phyloP scores from a whole-genome alignment of 164 flowering plant species.

The Sedum album region DNA sequence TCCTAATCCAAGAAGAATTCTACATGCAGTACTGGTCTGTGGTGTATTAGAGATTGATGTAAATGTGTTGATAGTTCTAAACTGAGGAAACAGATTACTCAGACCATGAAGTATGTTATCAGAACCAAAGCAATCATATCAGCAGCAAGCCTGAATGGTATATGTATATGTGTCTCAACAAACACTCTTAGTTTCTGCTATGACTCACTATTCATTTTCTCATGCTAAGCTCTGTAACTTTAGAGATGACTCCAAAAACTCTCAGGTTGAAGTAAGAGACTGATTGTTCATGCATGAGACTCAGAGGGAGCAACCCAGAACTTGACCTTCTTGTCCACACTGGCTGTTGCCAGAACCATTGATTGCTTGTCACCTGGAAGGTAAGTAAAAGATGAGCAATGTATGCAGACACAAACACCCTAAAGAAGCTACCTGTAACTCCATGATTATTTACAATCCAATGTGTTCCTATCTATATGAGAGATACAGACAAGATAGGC shows the following conservation, averaged over 20 bases:
- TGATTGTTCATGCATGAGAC: constrained; percentile 15
- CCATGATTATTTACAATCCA: too few relatives aligned
- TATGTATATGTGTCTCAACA: not conserved
- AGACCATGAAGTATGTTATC: not conserved
- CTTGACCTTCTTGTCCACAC: constrained; percentile 89
- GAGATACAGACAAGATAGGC: not conserved
- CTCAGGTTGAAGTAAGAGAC: not conserved
- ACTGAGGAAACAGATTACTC: not conserved
- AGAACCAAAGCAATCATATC: not conserved
- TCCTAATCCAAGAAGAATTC: too few relatives aligned
- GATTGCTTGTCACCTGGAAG: constrained; percentile 40
- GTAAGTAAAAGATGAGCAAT: not conserved
- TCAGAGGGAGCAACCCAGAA: constrained; percentile 67
- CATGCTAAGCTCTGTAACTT: not conserved
- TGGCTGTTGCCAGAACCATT: constrained; percentile 57
- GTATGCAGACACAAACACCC: not conserved
- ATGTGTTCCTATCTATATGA: not conserved
- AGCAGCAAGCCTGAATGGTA: not conserved
- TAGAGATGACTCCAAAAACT: not conserved
- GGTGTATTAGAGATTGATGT: not conserved
- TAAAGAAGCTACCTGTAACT: not conserved
- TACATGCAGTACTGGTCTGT: too few relatives aligned
- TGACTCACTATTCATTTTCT: not conserved
- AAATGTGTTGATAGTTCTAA: not conserved
- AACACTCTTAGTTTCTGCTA: not conserved